phyloP scores from a whole-genome alignment of 768 basidiomycete genomes.

The Russula sp. region DNA sequence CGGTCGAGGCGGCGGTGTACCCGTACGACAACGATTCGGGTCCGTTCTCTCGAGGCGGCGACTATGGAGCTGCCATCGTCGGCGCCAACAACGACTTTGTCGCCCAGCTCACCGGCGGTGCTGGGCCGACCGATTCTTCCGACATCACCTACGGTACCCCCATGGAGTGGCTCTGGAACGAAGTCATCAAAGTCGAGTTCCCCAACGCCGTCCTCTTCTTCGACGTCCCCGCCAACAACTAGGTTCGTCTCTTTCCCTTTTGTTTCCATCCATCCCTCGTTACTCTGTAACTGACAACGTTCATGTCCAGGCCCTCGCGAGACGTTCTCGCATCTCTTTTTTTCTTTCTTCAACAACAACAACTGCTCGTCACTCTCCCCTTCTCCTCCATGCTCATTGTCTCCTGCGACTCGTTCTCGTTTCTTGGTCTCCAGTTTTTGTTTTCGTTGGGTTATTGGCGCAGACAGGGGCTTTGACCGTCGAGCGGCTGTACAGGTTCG shows the following conservation, averaged over 20 bases:
- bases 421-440: not conserved
- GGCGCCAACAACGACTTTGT: too few relatives aligned
- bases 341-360: too few relatives aligned
- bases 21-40: too few relatives aligned
- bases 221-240: not conserved
- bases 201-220: not conserved
- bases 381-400: not conserved
- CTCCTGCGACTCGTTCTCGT: conserved; percentile 5
- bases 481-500: not conserved
- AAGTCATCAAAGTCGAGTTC: not conserved
- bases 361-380: not conserved
- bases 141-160: not conserved
- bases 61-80: too few relatives aligned
- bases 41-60: too few relatives aligned
- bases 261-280: not conserved
- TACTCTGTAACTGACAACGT: not conserved
- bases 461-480: conserved; percentile 2
- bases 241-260: conserved; percentile 7
- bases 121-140: not conserved
- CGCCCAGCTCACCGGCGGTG: not conserved
- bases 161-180: not conserved
- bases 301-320: not conserved
- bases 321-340: not conserved
- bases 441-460: not conserved
- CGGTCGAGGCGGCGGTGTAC: too few relatives aligned